phyloP scores from a whole-genome alignment of 2,329 filamentous ascomycete species.

The Alternaria sp. region DNA sequence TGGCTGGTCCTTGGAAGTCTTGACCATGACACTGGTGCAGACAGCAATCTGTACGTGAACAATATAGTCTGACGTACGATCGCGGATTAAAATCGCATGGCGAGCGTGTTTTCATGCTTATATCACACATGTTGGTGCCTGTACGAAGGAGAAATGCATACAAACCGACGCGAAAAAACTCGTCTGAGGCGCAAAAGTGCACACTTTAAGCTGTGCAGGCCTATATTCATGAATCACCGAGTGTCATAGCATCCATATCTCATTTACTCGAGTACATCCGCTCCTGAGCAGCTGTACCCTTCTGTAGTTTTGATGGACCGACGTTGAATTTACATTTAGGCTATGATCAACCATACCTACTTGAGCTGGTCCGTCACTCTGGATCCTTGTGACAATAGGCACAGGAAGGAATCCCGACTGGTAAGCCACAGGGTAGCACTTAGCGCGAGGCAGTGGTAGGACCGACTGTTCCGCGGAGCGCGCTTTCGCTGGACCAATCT shows the following conservation, averaged over 20 bases:
- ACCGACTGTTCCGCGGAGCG: constrained; percentile 5
- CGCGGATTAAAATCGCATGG: not conserved
- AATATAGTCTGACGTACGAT: not conserved
- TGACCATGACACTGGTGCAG: not conserved
- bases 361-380: constrained; percentile 5
- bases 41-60: not conserved
- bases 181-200: not conserved
- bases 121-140: not conserved
- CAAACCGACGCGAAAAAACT: not conserved
- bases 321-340: constrained; percentile 15
- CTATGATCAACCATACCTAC: constrained; percentile 5
- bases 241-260: not conserved
- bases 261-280: not conserved
- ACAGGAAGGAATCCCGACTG: not conserved
- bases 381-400: not conserved
- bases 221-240: not conserved
- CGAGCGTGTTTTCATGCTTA: not conserved
- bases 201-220: not conserved
- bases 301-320: not conserved
- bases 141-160: not conserved
- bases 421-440: constrained; percentile 4
- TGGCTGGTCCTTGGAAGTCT: constrained; percentile 1
- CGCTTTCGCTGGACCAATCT: constrained; percentile 3
- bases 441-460: constrained; percentile 7
- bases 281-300: not conserved